Percentiles rank a stretch among this genome's conserved stretches.
Conservation (phyloP, 768 basidiomycete genomes). For the Grammothele lineata region DNA sequence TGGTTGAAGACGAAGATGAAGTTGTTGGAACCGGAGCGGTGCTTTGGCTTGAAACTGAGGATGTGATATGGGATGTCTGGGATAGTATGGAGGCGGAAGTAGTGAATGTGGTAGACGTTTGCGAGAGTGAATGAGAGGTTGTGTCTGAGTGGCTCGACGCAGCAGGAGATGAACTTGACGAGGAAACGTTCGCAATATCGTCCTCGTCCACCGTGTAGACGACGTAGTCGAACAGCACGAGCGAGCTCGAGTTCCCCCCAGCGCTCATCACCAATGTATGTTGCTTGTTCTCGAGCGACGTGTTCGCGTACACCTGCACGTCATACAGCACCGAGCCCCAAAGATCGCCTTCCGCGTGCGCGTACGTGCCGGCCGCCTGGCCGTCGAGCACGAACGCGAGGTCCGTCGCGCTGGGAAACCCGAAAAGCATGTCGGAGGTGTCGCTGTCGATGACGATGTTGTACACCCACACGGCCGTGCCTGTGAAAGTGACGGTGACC, state of each 20-base stretch:
- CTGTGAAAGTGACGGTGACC: constrained; percentile 1
- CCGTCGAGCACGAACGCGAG: constrained; percentile 11
- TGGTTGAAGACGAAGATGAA: no score
- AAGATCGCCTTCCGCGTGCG: neutral
- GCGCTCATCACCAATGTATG: constrained; percentile 8
- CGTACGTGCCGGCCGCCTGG: neutral
- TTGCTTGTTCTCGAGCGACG: neutral
- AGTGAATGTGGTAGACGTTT: neutral
- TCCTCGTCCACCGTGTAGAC: constrained; percentile 6
- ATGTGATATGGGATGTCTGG: no score
- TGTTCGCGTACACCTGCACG: constrained; percentile 5
- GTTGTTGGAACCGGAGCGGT: no score
- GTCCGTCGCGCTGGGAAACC: no score
- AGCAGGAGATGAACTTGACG: no score
- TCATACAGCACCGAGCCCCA: constrained; percentile 2
- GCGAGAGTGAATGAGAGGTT: no score
- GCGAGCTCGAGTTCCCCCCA: neutral
- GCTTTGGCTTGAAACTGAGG: no score
- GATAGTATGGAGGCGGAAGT: neutral
- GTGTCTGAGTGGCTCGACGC: no score
- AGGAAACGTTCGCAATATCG: no score
- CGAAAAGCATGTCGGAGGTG: neutral
- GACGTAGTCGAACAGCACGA: constrained; percentile 13
- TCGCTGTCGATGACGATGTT: constrained; percentile 6
- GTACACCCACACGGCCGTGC: constrained; percentile 13